Evolutionary conservation across 306 rosid genomes (phyloP), one percentile per base, ranked within the genome.

Genomic region (Lotus japonicus): DNA sequence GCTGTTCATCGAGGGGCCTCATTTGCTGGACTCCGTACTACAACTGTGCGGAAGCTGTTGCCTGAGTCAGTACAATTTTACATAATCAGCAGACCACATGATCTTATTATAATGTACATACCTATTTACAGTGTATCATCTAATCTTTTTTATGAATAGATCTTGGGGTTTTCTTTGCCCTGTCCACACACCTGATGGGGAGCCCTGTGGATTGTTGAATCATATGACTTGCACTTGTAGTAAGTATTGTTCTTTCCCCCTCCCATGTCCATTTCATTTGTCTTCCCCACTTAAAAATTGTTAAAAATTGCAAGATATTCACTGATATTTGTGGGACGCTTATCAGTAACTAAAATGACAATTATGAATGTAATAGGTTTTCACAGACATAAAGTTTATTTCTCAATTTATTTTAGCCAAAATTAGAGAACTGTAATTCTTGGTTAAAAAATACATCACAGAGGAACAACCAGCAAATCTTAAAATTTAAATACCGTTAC

Each of bases 111-210:
- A 26, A 74, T 35, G 17, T 53, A 28, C 52, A 5, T 52, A 6
- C 16, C 52, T 21, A 18, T 35, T 2, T 52, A 9, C 48, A 44
- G 51, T 23, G 56, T 63, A n/a, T 72, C 38, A 63, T 31, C 17
- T 45, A n/a, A 49, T 71, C 5, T 39, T 26, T 53, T 17, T 16
- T 28, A 53, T 57, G 33, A 77, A 56, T 64, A 94, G 98, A 76
- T 90, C 98, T 68, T 94, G 98, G 98, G 98, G 97, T 59, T 94
- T 94, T 82, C 88, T 94, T 73, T 94, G 98, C 79, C 98, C 97
- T 21, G 98, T 94, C 59, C 97, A 94, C 78, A 94, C 98, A 35
- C 98, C 98, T 79, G 98, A 94, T 84, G 98, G 98, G 70, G 98
- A 84, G 57, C 98, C 98, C 38, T 94, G 98, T 84, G 98, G 98